Evolutionary conservation across 345 rosid genomes (phyloP).

Genomic region (Arabis alpina): DNA sequence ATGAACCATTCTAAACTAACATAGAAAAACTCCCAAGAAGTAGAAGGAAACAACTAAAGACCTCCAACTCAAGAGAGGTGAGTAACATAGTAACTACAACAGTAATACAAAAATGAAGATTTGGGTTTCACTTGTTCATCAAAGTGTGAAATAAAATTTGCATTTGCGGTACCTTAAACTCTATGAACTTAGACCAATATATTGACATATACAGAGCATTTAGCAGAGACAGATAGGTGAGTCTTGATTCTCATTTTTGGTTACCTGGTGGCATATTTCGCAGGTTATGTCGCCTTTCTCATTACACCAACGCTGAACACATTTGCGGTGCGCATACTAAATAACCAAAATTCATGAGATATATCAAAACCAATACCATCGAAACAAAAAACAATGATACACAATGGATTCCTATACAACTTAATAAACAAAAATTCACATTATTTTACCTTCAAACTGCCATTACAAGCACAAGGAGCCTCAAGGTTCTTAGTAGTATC

Average conservation of each 20-base stretch:
- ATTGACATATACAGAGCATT: not conserved
- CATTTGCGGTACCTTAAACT: not conserved
- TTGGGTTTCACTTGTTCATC: constrained; percentile 5
- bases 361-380: not conserved
- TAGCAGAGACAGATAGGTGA: not conserved
- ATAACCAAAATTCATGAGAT: not conserved
- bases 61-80: not conserved
- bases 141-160: not conserved
- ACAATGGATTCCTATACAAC: not conserved
- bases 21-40: not conserved
- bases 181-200: not conserved
- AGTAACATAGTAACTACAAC: constrained; percentile 15
- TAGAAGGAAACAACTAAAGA: not conserved
- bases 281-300: constrained; percentile 94
- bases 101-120: constrained; percentile 6
- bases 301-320: constrained; percentile 97
- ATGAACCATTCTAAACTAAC: constrained; percentile 10
- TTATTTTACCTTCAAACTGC: constrained; percentile 83
- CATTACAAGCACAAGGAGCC: constrained; percentile 90
- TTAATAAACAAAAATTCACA: not conserved
- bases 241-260: no score
- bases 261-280: constrained; percentile 96
- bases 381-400: constrained; percentile 6
- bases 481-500: constrained; percentile 73
- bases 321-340: constrained; percentile 58